These are phyloP conservation scores for Candida endomychidarum DNA, from an alignment of 805 yeast species.

Conservation along the genomic window DNA sequence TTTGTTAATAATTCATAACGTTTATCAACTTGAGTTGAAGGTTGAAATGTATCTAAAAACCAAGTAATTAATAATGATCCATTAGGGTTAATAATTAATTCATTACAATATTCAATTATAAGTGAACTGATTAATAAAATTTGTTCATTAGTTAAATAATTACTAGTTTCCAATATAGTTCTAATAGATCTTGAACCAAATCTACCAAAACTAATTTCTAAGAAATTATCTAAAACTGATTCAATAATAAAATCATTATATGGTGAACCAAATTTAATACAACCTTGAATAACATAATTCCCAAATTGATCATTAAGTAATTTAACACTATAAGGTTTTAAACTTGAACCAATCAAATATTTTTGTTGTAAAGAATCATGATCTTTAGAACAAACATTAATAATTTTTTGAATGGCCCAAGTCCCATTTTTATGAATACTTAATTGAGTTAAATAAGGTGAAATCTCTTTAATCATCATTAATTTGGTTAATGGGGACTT, in stretches of 20 bases:
- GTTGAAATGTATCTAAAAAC: slow-evolving; percentile 74
- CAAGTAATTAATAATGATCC: slow-evolving; percentile 90
- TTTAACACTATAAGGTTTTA: slow-evolving; percentile 79
- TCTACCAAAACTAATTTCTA: slow-evolving; percentile 81
- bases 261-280: slow-evolving; percentile 84
- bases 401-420: slow-evolving; percentile 98
- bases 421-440: slow-evolving; percentile 98
- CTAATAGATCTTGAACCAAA: slow-evolving; percentile 95
- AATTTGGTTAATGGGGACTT: slow-evolving; percentile 67
- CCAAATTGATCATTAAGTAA: slow-evolving; percentile 95
- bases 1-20: slow-evolving; percentile 67
- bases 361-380: slow-evolving; percentile 36
- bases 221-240: slow-evolving; percentile 70
- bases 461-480: slow-evolving; percentile 73
- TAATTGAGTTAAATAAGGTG: slow-evolving; percentile 82
- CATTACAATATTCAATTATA: slow-evolving; percentile 75
- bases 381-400: slow-evolving; percentile 50
- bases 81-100: slow-evolving; percentile 77
- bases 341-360: slow-evolving; percentile 61
- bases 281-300: slow-evolving; percentile 93
- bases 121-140: slow-evolving; percentile 70
- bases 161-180: slow-evolving; percentile 82
- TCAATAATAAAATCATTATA: slow-evolving; percentile 89
- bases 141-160: slow-evolving; percentile 54
- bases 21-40: slow-evolving; percentile 38